These are phyloP conservation scores for Ceratocystis diversiconidia DNA, from an alignment of 2,329 filamentous ascomycete genomes.

Conservation along the genomic window DNA sequence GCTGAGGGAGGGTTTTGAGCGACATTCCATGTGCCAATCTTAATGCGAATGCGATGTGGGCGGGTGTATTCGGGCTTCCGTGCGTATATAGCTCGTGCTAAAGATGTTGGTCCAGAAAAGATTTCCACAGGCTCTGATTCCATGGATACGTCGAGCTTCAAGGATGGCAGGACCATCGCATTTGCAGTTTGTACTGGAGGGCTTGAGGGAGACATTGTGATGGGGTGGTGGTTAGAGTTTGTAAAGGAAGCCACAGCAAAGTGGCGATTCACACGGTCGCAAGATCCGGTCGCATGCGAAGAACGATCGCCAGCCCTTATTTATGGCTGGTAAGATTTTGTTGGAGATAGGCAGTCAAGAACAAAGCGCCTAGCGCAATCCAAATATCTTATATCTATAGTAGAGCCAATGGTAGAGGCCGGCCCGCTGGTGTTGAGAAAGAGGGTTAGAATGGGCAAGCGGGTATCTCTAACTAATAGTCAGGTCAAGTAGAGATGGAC, in stretches of 20 bases:
- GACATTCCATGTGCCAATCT: slow-evolving; percentile 92
- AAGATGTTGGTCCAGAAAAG: slow-evolving; percentile 38
- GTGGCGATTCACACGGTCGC: not conserved
- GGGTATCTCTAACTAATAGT: not conserved
- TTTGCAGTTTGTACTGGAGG: not conserved
- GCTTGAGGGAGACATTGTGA: not conserved
- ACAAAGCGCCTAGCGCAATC: not conserved
- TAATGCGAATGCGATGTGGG: slow-evolving; percentile 62
- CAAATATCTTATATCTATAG: not conserved
- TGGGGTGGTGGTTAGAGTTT: not conserved
- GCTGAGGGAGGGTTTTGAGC: slow-evolving; percentile 73
- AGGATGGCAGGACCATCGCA: not conserved
- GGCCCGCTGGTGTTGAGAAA: not conserved
- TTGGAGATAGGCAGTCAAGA: not conserved
- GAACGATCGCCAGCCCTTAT: not conserved
- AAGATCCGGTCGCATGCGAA: not conserved
- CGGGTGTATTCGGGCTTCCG: slow-evolving; percentile 67
- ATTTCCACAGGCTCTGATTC: slow-evolving; percentile 32
- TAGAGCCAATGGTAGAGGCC: not conserved
- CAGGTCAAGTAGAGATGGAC: not conserved
- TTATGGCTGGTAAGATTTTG: not conserved
- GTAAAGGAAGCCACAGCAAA: not conserved
- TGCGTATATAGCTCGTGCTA: slow-evolving; percentile 53
- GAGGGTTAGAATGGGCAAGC: not conserved
- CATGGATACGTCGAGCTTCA: slow-evolving; percentile 5